phyloP scores from a whole-genome alignment of 345 rosid genomes.

The Microthlaspi erraticum region DNA sequence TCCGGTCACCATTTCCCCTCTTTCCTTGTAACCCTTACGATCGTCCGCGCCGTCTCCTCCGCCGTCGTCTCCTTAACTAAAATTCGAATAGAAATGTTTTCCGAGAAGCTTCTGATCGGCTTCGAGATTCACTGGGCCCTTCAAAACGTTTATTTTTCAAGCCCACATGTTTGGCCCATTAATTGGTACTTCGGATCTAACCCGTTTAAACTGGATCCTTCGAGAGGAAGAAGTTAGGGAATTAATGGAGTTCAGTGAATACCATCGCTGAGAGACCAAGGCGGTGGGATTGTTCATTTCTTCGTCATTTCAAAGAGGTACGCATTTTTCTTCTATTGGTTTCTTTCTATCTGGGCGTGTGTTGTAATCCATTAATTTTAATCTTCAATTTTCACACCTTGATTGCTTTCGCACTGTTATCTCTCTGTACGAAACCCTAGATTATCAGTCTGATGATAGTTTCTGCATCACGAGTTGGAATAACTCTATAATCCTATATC shows the following conservation, averaged over 20 bases:
- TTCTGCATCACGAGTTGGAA: background rate
- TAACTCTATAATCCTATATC: too few relatives aligned
- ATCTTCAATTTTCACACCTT: background rate
- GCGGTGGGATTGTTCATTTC: background rate
- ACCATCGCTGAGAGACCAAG: background rate
- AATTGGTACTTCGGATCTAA: background rate
- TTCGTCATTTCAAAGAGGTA: background rate
- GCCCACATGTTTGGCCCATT: conserved; percentile 22
- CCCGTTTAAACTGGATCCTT: conserved; percentile 6
- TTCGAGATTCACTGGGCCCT: background rate
- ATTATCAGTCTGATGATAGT: background rate
- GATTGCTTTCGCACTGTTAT: background rate
- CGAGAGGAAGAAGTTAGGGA: background rate
- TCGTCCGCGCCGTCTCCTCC: background rate
- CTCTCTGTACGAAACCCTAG: background rate
- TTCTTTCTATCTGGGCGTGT: background rate
- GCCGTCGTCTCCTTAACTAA: conserved; percentile 20
- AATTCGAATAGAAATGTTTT: background rate
- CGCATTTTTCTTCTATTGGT: background rate
- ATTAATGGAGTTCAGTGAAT: background rate
- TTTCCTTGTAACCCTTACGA: background rate
- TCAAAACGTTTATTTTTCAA: background rate
- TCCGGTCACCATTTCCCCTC: conserved; percentile 51
- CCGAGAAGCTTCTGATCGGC: conserved; percentile 3
- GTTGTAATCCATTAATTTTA: too few relatives aligned